Percentiles rank a stretch among this genome's conserved stretches.
These are phyloP conservation scores for Hypomontagnella monticulosa DNA, from an alignment of 495 filamentous ascomycete species.

Conservation along the genomic window DNA sequence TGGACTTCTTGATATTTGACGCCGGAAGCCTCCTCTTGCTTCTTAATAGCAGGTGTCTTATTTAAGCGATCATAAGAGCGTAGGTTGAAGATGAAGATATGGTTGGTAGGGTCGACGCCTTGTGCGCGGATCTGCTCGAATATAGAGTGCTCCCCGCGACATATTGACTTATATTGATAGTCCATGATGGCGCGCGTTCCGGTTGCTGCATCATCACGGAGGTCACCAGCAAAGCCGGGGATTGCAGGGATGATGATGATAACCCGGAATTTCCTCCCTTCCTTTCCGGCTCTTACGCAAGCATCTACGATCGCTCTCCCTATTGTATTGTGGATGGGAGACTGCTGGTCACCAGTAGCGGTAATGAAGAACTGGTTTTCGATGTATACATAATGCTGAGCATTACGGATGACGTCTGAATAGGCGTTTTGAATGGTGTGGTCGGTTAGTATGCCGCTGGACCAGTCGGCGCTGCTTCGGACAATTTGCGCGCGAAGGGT, in stretches of 20 bases:
- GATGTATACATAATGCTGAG: constrained; percentile 93
- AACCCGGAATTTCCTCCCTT: constrained; percentile 87
- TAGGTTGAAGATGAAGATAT: constrained; percentile 93
- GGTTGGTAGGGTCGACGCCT: constrained; percentile 80
- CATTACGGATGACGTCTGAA: constrained; percentile 81
- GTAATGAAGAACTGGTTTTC: constrained; percentile 99
- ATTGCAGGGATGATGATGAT: constrained; percentile 91
- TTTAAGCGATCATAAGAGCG: constrained; percentile 91
- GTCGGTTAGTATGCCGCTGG: constrained; percentile 89
- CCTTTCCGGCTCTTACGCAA: constrained; percentile 80
- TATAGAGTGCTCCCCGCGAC: constrained; percentile 89
- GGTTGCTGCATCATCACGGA: constrained; percentile 80
- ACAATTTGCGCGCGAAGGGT: constrained; percentile 84
- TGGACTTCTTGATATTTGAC: constrained; percentile 87
- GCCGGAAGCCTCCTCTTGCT: constrained; percentile 79
- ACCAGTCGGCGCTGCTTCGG: constrained; percentile 91
- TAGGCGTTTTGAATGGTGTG: constrained; percentile 95
- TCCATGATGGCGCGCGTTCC: constrained; percentile 97
- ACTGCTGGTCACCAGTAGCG: constrained; percentile 87
- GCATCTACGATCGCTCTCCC: constrained; percentile 91
- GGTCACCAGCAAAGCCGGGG: constrained; percentile 92
- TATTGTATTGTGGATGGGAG: constrained; percentile 86
- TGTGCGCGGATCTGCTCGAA: constrained; percentile 78
- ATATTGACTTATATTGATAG: constrained; percentile 97
- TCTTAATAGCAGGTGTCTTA: constrained; percentile 71